Percentiles rank a stretch among this genome's conserved stretches.
These are phyloP conservation scores for Phytophthora megakarya DNA, from an alignment of 352 stramenopile species.

Conservation along the genomic window DNA sequence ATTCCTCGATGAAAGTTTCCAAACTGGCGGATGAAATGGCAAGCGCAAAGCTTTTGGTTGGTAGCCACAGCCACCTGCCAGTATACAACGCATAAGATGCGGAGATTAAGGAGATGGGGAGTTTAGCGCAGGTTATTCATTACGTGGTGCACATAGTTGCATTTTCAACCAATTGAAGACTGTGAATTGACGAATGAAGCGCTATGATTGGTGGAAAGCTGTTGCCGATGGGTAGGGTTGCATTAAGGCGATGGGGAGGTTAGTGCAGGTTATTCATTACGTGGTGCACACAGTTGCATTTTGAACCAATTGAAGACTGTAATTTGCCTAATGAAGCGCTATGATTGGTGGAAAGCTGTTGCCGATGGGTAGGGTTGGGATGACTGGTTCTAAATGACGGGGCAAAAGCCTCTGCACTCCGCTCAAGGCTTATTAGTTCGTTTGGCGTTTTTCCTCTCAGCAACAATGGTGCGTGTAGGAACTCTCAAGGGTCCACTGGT, in stretches of 20 bases:
- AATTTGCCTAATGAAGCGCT: neutral
- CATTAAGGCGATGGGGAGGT: slow-evolving; percentile 4
- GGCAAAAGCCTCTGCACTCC: slow-evolving; percentile 16
- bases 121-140: neutral
- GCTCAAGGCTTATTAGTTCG: slow-evolving; percentile 64
- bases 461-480: slow-evolving; percentile 71
- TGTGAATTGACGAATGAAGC: neutral
- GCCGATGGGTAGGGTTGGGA: slow-evolving; percentile 45
- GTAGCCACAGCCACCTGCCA: slow-evolving; percentile 1
- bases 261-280: neutral
- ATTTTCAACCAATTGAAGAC: slow-evolving; percentile 47
- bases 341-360: slow-evolving; percentile 46
- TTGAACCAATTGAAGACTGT: slow-evolving; percentile 42
- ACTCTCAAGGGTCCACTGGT: neutral
- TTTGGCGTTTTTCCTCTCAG: slow-evolving; percentile 86
- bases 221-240: too few relatives aligned
- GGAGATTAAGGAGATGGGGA: slow-evolving; percentile 5
- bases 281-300: slow-evolving; percentile 14
- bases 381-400: slow-evolving; percentile 71
- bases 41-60: slow-evolving; percentile 21
- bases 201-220: slow-evolving; percentile 46
- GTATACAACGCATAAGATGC: slow-evolving; percentile 25
- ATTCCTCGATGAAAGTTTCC: slow-evolving; percentile 68
- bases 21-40: slow-evolving; percentile 72
- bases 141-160: neutral